A percentile compares a stretch with the other conserved stretches of the same genome.
Conservation (phyloP, 2,329 filamentous ascomycete species). For the Trichophyton verrucosum region DNA sequence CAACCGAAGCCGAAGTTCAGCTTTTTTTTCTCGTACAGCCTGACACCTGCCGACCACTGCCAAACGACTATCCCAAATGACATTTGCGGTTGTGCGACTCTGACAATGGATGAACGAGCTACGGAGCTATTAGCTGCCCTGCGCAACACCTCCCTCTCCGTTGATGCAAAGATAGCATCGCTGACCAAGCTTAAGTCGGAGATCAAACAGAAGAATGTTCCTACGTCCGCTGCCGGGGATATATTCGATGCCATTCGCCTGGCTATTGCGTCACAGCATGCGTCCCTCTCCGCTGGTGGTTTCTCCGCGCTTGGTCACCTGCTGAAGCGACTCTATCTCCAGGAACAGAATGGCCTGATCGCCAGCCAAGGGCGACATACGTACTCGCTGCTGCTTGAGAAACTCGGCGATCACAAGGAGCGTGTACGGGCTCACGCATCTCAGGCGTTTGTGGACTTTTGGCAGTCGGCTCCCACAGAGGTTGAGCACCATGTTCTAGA, state of each 20-base stretch:
- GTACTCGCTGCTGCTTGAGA: conserved; percentile 65
- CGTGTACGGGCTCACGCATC: conserved; percentile 64
- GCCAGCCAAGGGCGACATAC: conserved; percentile 58
- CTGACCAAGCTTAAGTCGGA: conserved; percentile 68
- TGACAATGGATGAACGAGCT: conserved; percentile 46
- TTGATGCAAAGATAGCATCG: conserved; percentile 58
- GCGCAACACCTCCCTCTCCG: conserved; percentile 51
- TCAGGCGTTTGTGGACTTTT: conserved; percentile 66
- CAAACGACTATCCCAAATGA: conserved; percentile 10
- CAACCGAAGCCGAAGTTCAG: neutral
- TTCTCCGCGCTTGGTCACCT: conserved; percentile 83
- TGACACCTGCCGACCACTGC: neutral
- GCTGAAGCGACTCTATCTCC: conserved; percentile 70
- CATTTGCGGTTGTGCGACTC: conserved; percentile 6
- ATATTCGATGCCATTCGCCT: conserved; percentile 73
- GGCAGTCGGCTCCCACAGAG: conserved; percentile 54
- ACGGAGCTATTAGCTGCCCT: conserved; percentile 41
- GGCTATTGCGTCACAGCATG: conserved; percentile 64
- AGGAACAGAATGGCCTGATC: conserved; percentile 62
- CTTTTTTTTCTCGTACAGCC: neutral
- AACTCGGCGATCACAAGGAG: conserved; percentile 78
- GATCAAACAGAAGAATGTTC: conserved; percentile 88
- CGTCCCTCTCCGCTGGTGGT: conserved; percentile 64
- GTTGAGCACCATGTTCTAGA: conserved; percentile 72
- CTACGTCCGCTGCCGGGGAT: conserved; percentile 54